Evolutionary conservation across 768 basidiomycete species (phyloP).

Genomic region (Tricholoma furcatifolium): DNA sequence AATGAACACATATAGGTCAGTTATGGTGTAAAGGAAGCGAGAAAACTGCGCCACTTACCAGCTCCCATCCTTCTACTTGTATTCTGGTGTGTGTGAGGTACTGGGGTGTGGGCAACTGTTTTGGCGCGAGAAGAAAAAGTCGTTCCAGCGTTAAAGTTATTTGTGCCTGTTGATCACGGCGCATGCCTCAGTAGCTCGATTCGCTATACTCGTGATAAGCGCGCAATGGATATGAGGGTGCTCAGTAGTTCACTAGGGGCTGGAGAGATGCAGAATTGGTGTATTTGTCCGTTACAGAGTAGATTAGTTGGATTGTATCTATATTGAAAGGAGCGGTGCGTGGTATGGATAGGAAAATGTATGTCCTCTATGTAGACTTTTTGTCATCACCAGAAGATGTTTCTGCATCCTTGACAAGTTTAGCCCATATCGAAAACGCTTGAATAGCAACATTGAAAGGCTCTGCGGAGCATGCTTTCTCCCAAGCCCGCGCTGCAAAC

Average conservation of each 20-base stretch:
- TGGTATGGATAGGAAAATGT: not conserved
- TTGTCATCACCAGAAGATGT: slow-evolving; percentile 37
- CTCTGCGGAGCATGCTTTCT: slow-evolving; percentile 62
- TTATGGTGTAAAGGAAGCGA: not conserved
- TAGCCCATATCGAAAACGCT: slow-evolving; percentile 38
- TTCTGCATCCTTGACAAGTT: slow-evolving; percentile 46
- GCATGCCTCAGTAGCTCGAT: not conserved
- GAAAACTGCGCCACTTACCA: not conserved
- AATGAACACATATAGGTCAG: not conserved
- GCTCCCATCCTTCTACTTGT: slow-evolving; percentile 7
- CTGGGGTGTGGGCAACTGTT: not conserved
- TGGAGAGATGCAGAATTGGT: too few relatives aligned
- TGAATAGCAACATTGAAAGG: slow-evolving; percentile 50
- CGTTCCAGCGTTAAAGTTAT: not conserved
- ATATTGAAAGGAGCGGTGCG: not conserved
- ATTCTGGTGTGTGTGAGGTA: not conserved
- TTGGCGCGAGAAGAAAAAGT: not conserved
- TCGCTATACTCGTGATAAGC: not conserved
- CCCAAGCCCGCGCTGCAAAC: slow-evolving; percentile 58
- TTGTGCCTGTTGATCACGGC: not conserved
- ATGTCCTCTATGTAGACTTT: slow-evolving; percentile 19
- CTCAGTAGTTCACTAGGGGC: too few relatives aligned
- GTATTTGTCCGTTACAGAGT: too few relatives aligned
- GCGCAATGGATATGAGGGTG: not conserved
- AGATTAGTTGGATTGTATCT: too few relatives aligned